Percentiles rank a stretch among this genome's conserved stretches.
These are phyloP conservation scores for Trypethelium eluteriae DNA, from an alignment of 495 filamentous ascomycete species.

Conservation along the genomic window DNA sequence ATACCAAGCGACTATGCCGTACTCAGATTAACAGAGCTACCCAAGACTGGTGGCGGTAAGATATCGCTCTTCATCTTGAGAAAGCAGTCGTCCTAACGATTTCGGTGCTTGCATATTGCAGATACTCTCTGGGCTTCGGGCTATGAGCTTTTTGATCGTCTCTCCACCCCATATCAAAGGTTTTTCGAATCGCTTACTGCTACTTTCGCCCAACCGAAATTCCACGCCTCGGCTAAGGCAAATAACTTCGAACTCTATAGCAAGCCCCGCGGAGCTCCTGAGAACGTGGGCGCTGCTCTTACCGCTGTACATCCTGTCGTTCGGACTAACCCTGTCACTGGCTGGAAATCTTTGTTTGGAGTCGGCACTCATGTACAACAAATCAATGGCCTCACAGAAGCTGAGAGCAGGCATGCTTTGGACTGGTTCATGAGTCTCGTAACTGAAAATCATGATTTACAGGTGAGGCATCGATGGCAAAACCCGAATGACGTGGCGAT, in stretches of 20 bases:
- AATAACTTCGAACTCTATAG: constrained; percentile 50
- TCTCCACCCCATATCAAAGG: constrained; percentile 54
- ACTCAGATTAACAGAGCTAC: constrained; percentile 46
- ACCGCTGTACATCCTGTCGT: constrained; percentile 62
- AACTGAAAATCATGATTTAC: constrained; percentile 71
- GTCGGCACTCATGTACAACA: constrained; percentile 53
- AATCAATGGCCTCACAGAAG: constrained; percentile 60
- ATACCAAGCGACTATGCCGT: constrained; percentile 32
- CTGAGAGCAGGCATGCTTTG: constrained; percentile 56
- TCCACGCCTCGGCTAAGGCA: constrained; percentile 49
- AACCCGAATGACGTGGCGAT: constrained; percentile 47
- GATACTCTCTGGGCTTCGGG: constrained; percentile 70
- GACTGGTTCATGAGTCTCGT: constrained; percentile 57
- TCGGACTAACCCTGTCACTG: constrained; percentile 76
- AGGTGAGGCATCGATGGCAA: constrained; percentile 56
- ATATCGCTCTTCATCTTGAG: constrained; percentile 14
- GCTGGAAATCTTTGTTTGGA: constrained; percentile 67
- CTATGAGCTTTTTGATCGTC: constrained; percentile 71
- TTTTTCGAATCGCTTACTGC: constrained; percentile 65
- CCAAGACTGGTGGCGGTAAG: constrained; percentile 62
- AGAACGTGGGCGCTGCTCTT: constrained; percentile 58
- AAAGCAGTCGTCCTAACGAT: background rate
- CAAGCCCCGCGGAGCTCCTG: constrained; percentile 50
- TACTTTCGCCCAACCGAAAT: constrained; percentile 55
- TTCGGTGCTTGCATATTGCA: constrained; percentile 18